Evolutionary conservation across 2,329 filamentous ascomycete species (phyloP).

Genomic region (Fusarium subtropicale): DNA sequence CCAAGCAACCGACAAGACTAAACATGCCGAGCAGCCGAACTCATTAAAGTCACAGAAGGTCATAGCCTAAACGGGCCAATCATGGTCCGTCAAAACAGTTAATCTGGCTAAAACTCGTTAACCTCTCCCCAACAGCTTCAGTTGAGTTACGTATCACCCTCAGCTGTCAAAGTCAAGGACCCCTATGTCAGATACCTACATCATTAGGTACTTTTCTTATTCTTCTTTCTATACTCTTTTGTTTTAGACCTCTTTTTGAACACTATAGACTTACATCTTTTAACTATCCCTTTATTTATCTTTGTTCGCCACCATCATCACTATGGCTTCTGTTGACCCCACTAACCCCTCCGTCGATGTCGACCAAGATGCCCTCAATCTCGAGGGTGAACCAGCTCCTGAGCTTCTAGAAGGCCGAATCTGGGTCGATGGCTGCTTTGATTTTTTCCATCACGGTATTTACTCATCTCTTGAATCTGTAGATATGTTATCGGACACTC

Average conservation of each 20-base stretch:
- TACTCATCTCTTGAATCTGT: not conserved
- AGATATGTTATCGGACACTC: not conserved
- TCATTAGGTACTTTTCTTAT: conserved; percentile 7
- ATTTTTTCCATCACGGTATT: conserved; percentile 96
- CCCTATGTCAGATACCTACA: not conserved
- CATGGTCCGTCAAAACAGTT: conserved; percentile 29
- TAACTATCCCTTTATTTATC: not conserved
- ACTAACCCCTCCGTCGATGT: conserved; percentile 35
- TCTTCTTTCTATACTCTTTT: not conserved
- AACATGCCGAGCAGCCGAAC: conserved; percentile 2
- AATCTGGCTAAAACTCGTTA: conserved; percentile 16
- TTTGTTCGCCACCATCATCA: not conserved
- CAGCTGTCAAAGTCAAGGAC: too few species aligned
- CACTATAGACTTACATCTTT: not conserved
- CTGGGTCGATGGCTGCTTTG: conserved; percentile 99
- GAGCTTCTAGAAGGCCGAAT: conserved; percentile 77
- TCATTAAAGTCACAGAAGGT: conserved; percentile 12
- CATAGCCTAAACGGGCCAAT: conserved; percentile 30
- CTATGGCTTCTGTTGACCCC: conserved; percentile 42
- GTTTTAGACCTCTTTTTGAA: not conserved
- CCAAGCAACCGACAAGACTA: not conserved
- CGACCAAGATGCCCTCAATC: conserved; percentile 41
- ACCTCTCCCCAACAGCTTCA: conserved; percentile 25
- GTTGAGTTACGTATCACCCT: conserved; percentile 25
- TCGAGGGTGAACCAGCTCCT: conserved; percentile 61